These are phyloP conservation scores for Torulaspora gathmanii DNA, from an alignment of 805 yeast genomes.

Conservation along the genomic window DNA sequence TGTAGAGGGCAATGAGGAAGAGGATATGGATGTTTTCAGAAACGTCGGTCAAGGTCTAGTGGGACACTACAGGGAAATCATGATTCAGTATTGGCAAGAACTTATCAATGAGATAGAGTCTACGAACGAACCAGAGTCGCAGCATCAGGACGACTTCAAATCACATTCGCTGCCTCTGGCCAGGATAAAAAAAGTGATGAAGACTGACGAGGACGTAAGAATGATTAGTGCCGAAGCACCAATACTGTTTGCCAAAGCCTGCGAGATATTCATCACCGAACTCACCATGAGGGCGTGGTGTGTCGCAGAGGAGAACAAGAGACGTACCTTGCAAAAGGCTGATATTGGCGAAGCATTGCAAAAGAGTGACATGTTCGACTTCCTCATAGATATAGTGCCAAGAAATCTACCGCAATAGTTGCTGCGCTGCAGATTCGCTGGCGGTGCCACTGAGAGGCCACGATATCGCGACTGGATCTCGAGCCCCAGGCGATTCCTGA, in stretches of 20 bases:
- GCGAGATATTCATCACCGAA: conserved; percentile 95
- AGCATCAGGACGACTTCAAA: conserved; percentile 80
- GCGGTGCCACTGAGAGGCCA: neutral
- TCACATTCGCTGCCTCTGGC: conserved; percentile 94
- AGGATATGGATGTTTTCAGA: conserved; percentile 55
- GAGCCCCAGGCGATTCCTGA: neutral
- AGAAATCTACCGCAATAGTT: conserved; percentile 7
- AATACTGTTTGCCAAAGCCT: conserved; percentile 92
- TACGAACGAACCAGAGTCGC: conserved; percentile 50
- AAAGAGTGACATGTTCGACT: conserved; percentile 95
- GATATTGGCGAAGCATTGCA: conserved; percentile 95
- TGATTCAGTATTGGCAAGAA: conserved; percentile 98
- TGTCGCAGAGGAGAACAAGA: conserved; percentile 92
- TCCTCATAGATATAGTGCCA: conserved; percentile 92
- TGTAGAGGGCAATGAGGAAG: conserved; percentile 25
- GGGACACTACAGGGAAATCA: conserved; percentile 76
- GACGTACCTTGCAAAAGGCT: conserved; percentile 88
- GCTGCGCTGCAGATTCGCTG: neutral
- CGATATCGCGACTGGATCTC: no score
- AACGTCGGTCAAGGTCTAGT: conserved; percentile 91
- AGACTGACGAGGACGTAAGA: conserved; percentile 92
- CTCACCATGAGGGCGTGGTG: conserved; percentile 99
- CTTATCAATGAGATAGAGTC: conserved; percentile 70
- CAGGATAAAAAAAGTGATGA: conserved; percentile 95
- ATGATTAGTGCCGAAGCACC: conserved; percentile 99